Conservation (phyloP, 108 stramenopile genomes). For the Cylindrotheca closterium region DNA sequence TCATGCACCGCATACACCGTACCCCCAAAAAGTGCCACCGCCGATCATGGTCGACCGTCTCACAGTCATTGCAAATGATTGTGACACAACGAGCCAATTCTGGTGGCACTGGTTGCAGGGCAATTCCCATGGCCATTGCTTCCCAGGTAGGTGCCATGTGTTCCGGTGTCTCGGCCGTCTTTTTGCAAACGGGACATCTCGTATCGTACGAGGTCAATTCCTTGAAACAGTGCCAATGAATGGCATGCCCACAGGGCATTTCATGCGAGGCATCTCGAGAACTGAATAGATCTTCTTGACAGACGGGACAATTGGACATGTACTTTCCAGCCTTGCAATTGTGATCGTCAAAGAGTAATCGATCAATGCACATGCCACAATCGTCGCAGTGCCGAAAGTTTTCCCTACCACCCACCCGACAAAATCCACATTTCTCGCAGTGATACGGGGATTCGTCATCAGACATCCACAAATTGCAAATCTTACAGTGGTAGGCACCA, state of each 20-base stretch:
- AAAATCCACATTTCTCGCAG: conserved; percentile 81
- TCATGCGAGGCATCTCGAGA: conserved; percentile 52
- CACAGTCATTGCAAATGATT: conserved; percentile 82
- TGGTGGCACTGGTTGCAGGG: conserved; percentile 78
- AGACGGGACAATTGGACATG: conserved; percentile 81
- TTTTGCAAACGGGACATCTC: conserved; percentile 85
- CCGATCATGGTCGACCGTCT: conserved; percentile 45
- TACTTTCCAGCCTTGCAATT: conserved; percentile 86
- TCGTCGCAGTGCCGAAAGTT: conserved; percentile 83
- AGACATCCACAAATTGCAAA: conserved; percentile 87
- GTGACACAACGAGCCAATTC: conserved; percentile 71
- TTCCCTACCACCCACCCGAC: conserved; percentile 80
- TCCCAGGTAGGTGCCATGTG: conserved; percentile 78
- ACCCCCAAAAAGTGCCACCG: conserved; percentile 87
- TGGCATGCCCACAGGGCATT: conserved; percentile 85
- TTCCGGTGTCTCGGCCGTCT: conserved; percentile 80
- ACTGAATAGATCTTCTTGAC: conserved; percentile 79
- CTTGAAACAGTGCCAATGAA: conserved; percentile 77
- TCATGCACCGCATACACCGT: conserved; percentile 61
- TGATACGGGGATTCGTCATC: conserved; percentile 79
- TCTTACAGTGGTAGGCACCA: conserved; percentile 80
- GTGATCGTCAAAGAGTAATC: conserved; percentile 58
- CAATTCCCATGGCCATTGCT: conserved; percentile 78
- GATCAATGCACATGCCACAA: conserved; percentile 89
- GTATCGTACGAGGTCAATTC: conserved; percentile 71